phyloP scores from a whole-genome alignment of 768 basidiomycete genomes.

The Cystoderma amianthinum region DNA sequence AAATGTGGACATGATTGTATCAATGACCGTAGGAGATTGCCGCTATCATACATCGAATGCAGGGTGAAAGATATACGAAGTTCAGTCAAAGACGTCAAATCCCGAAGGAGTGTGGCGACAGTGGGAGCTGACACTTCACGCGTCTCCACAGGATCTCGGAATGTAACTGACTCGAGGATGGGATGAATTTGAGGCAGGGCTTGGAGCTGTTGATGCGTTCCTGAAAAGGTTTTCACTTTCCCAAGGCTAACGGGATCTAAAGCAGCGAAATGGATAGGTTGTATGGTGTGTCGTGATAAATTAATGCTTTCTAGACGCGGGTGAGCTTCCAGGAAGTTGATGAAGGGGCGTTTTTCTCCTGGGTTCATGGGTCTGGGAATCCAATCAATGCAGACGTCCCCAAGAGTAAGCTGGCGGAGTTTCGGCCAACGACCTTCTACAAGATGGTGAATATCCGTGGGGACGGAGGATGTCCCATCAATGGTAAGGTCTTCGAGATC shows the following conservation, averaged over 20 bases:
- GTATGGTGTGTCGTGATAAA: slow-evolving; percentile 47
- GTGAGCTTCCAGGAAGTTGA: slow-evolving; percentile 65
- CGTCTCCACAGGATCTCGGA: slow-evolving; percentile 61
- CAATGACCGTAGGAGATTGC: slow-evolving; percentile 60
- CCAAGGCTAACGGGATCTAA: slow-evolving; percentile 38
- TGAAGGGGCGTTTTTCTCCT: slow-evolving; percentile 49
- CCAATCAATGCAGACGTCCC: slow-evolving; percentile 62
- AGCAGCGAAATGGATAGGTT: slow-evolving; percentile 43
- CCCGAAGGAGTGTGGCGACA: slow-evolving; percentile 52
- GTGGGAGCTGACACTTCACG: slow-evolving; percentile 61
- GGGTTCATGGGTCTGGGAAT: slow-evolving; percentile 25
- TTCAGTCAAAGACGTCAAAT: slow-evolving; percentile 45
- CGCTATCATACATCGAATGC: slow-evolving; percentile 71
- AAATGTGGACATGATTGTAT: slow-evolving; percentile 61
- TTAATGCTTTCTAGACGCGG: slow-evolving; percentile 40
- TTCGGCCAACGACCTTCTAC: slow-evolving; percentile 62
- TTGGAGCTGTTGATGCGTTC: slow-evolving; percentile 62
- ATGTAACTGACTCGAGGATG: slow-evolving; percentile 46
- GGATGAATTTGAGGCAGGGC: slow-evolving; percentile 45
- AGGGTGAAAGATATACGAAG: slow-evolving; percentile 63
- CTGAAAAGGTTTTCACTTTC: slow-evolving; percentile 53
- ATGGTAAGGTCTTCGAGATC: slow-evolving; percentile 61
- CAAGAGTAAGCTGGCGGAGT: slow-evolving; percentile 52
- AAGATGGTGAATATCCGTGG: slow-evolving; percentile 49
- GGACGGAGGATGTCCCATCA: slow-evolving; percentile 43